Conservation (phyloP, 129 eudicot species). For the Lactuca saligna region DNA sequence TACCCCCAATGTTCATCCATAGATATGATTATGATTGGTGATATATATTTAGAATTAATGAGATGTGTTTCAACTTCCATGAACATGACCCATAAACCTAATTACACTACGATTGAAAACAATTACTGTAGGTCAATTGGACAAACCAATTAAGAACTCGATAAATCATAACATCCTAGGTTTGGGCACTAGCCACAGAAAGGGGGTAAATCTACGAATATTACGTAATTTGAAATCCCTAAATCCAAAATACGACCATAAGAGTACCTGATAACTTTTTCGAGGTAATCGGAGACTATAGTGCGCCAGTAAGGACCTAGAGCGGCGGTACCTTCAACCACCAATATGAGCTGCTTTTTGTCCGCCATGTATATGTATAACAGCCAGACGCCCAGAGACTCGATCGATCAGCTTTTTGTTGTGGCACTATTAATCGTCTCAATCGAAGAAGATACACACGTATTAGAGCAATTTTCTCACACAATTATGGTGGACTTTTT, state of each 20-base stretch:
- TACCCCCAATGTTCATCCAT: slow-evolving; percentile 3
- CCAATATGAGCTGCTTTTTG: slow-evolving; percentile 77
- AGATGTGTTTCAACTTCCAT: neutral
- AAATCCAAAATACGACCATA: neutral
- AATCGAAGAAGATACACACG: slow-evolving; percentile 1
- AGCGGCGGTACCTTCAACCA: slow-evolving; percentile 96
- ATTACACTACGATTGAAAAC: neutral
- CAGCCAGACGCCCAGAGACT: neutral
- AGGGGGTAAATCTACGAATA: slow-evolving; percentile 1
- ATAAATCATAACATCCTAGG: neutral
- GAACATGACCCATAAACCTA: neutral
- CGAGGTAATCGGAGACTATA: slow-evolving; percentile 72
- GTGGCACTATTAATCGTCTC: slow-evolving; percentile 1
- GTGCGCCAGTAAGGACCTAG: slow-evolving; percentile 82
- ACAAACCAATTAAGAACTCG: neutral
- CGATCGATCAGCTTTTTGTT: slow-evolving; percentile 8
- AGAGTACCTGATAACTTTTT: slow-evolving; percentile 68
- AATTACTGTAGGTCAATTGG: neutral
- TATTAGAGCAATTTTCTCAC: slow-evolving; percentile 11
- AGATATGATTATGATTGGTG: neutral
- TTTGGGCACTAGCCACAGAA: neutral
- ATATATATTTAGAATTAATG: neutral
- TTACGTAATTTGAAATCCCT: neutral
- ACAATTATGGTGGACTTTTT: neutral
- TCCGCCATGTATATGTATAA: slow-evolving; percentile 43